Evolutionary conservation across 2,329 filamentous ascomycete species (phyloP).

Genomic region (Alternaria sp.): DNA sequence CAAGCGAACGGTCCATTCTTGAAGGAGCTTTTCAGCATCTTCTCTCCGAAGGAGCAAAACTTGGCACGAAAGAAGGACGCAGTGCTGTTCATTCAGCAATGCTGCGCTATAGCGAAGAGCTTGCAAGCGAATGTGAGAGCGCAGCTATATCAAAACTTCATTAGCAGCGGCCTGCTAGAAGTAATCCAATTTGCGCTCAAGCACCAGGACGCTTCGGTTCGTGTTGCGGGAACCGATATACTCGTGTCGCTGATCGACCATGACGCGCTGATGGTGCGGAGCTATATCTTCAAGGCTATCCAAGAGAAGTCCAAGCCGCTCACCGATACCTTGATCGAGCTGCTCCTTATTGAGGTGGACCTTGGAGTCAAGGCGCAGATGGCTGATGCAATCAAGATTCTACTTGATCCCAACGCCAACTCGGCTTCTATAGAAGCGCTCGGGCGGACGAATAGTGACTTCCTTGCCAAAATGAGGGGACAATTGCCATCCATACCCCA

Average conservation of each 20-base stretch:
- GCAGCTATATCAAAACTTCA: conserved; percentile 87
- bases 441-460: conserved; percentile 71
- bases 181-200: conserved; percentile 93
- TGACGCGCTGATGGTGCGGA: conserved; percentile 91
- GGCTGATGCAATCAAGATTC: conserved; percentile 91
- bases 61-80: conserved; percentile 86
- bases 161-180: conserved; percentile 82
- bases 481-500: conserved; percentile 66
- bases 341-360: conserved; percentile 89
- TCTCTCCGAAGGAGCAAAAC: conserved; percentile 70
- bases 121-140: conserved; percentile 84
- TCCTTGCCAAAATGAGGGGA: conserved; percentile 67
- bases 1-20: conserved; percentile 81
- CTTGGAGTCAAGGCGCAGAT: conserved; percentile 95
- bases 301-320: conserved; percentile 84
- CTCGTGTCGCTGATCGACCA: conserved; percentile 94
- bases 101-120: conserved; percentile 92
- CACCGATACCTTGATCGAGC: conserved; percentile 90
- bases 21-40: conserved; percentile 86
- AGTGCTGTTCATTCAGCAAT: conserved; percentile 96
- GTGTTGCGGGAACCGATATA: conserved; percentile 93
- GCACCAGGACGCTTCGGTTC: conserved; percentile 81
- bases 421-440: conserved; percentile 68
- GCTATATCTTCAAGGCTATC: conserved; percentile 91
- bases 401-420: conserved; percentile 77